Conservation (phyloP, 495 filamentous ascomycete species). For the Xylaria venustula region DNA sequence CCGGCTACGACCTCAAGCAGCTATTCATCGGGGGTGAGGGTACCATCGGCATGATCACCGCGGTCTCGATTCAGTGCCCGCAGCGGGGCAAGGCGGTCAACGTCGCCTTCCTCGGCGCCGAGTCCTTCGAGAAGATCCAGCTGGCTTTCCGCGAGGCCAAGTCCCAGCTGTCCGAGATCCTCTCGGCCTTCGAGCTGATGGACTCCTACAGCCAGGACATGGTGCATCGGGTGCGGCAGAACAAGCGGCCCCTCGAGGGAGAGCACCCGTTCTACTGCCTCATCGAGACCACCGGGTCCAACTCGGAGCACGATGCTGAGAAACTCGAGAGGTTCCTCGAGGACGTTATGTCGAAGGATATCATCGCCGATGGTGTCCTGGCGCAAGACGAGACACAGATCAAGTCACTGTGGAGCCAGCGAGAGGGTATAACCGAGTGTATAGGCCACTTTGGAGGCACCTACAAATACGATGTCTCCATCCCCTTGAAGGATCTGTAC, state of each 20-base stretch:
- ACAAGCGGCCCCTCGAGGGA: constrained; percentile 74
- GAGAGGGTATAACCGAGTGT: constrained; percentile 87
- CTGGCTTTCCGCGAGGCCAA: constrained; percentile 83
- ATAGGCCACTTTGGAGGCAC: constrained; percentile 89
- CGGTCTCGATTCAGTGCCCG: constrained; percentile 83
- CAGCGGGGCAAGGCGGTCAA: constrained; percentile 81
- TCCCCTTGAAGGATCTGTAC: constrained; percentile 86
- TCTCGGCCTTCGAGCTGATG: constrained; percentile 98
- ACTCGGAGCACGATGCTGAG: constrained; percentile 85
- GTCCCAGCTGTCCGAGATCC: constrained; percentile 83
- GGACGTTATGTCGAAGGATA: constrained; percentile 78
- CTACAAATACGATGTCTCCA: constrained; percentile 98
- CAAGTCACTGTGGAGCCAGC: constrained; percentile 82
- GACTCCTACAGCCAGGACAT: constrained; percentile 76
- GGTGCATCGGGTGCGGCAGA: constrained; percentile 69
- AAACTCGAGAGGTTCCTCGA: constrained; percentile 89
- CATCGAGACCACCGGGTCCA: constrained; percentile 92
- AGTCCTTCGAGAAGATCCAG: constrained; percentile 83
- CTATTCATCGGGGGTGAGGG: constrained; percentile 95
- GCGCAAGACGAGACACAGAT: constrained; percentile 92
- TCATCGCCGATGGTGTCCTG: constrained; percentile 82
- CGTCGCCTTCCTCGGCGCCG: constrained; percentile 84
- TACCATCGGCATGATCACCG: constrained; percentile 92
- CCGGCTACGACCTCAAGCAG: constrained; percentile 93
- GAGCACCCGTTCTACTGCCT: constrained; percentile 93